These are phyloP conservation scores for Rehmannia glutinosa DNA, from an alignment of 257 asterid genomes.

Conservation along the genomic window DNA sequence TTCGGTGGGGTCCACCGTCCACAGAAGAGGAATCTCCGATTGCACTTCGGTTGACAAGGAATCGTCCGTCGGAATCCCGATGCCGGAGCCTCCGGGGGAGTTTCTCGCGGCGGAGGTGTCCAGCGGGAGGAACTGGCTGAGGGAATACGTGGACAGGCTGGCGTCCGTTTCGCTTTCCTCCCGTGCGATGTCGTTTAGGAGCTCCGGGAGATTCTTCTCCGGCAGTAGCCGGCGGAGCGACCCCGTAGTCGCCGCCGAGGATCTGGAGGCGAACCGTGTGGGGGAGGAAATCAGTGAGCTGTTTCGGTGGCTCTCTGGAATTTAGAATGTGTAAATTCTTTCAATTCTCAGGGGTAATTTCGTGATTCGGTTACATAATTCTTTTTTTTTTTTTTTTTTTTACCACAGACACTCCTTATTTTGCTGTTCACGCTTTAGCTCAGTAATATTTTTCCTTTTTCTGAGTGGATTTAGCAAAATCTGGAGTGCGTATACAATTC, in stretches of 20 bases:
- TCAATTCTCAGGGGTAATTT: slow-evolving; percentile 21
- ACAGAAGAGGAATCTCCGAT: slow-evolving; percentile 46
- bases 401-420: slow-evolving; percentile 10
- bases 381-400: not conserved
- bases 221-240: slow-evolving; percentile 78
- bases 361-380: slow-evolving; percentile 27
- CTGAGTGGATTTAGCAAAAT: slow-evolving; percentile 29
- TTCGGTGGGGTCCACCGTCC: slow-evolving; percentile 43
- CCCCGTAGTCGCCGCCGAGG: slow-evolving; percentile 44
- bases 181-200: slow-evolving; percentile 62
- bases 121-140: slow-evolving; percentile 68
- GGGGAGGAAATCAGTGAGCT: slow-evolving; percentile 93
- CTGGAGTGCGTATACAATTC: slow-evolving; percentile 17
- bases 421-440: slow-evolving; percentile 31
- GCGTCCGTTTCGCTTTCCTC: slow-evolving; percentile 57
- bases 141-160: slow-evolving; percentile 68
- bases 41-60: slow-evolving; percentile 57
- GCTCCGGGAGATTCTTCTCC: slow-evolving; percentile 78
- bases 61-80: slow-evolving; percentile 35
- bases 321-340: slow-evolving; percentile 46
- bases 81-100: slow-evolving; percentile 59
- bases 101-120: slow-evolving; percentile 52
- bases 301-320: slow-evolving; percentile 91
- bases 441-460: not conserved
- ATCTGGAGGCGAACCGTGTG: slow-evolving; percentile 63